A percentile compares a stretch with the other conserved stretches of the same genome.
phyloP scores from a whole-genome alignment of 192 early-diverging fungal genomes.

The Dimargaris cristalligena region DNA sequence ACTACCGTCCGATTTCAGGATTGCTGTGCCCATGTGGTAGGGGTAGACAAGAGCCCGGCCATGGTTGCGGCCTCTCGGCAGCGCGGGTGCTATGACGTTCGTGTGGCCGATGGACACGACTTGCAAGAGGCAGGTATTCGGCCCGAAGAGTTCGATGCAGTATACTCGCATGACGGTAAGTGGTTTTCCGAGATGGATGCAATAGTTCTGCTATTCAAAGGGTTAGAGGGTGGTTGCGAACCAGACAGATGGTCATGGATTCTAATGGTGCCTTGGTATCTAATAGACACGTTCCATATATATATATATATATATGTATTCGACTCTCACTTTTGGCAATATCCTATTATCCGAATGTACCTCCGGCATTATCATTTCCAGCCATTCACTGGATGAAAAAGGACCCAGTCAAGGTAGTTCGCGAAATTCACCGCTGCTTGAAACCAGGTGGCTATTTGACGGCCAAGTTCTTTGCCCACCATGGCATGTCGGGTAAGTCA shows the following conservation, averaged over 20 bases:
- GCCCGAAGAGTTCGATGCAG: constrained; percentile 3
- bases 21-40: neutral
- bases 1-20: neutral
- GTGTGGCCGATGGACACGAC: constrained; percentile 6
- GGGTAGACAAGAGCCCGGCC: constrained; percentile 4
- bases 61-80: constrained; percentile 1
- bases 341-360: neutral
- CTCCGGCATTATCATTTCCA: neutral
- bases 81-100: neutral
- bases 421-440: neutral
- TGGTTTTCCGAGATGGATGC: too few species aligned
- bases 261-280: too few species aligned
- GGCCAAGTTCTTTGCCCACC: constrained; percentile 9
- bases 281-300: neutral
- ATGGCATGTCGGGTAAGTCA: constrained; percentile 3
- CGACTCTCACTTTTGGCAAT: neutral
- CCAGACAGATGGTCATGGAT: too few species aligned
- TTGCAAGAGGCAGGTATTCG: neutral
- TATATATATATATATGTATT: neutral
- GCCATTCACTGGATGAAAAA: constrained; percentile 14
- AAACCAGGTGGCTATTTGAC: constrained; percentile 2
- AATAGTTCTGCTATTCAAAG: too few species aligned
- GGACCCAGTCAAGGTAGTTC: constrained; percentile 4
- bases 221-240: too few species aligned
- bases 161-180: constrained; percentile 9